These are phyloP conservation scores for Umbelopsis ramanniana DNA, from an alignment of 192 early-diverging fungal genomes.

Conservation along the genomic window DNA sequence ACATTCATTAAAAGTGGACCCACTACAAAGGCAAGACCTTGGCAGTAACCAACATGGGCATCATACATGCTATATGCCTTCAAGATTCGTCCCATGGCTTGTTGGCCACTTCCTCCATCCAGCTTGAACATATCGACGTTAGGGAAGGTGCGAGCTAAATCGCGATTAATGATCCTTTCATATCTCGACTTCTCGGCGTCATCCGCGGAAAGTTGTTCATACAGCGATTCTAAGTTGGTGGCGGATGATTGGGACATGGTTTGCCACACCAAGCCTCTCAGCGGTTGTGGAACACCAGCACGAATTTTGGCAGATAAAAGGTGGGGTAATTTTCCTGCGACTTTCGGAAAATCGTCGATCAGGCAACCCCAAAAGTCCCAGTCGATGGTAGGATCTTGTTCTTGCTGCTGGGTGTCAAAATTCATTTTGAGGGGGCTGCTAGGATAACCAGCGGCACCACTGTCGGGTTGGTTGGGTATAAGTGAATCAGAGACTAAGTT, in stretches of 20 bases:
- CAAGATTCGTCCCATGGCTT: constrained; percentile 84
- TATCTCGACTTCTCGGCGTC: constrained; percentile 62
- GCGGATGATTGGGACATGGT: constrained; percentile 85
- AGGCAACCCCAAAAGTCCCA: constrained; percentile 88
- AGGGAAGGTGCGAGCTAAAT: constrained; percentile 93
- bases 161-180: constrained; percentile 90
- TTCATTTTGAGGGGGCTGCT: constrained; percentile 26
- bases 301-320: constrained; percentile 74
- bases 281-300: constrained; percentile 77
- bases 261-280: constrained; percentile 93
- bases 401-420: neutral
- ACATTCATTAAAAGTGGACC: constrained; percentile 91
- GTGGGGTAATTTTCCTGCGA: constrained; percentile 69
- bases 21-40: constrained; percentile 93
- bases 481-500: constrained; percentile 48
- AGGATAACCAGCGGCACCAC: constrained; percentile 13
- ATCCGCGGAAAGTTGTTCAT: constrained; percentile 68
- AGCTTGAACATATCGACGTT: constrained; percentile 81
- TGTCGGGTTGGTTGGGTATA: neutral
- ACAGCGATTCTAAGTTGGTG: constrained; percentile 80
- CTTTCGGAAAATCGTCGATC: constrained; percentile 76
- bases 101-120: constrained; percentile 83
- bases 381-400: constrained; percentile 40
- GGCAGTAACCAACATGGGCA: constrained; percentile 94
- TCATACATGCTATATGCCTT: constrained; percentile 95